These are phyloP conservation scores for Leptodontidium sp. DNA, from an alignment of 2,329 filamentous ascomycete species.

Conservation along the genomic window DNA sequence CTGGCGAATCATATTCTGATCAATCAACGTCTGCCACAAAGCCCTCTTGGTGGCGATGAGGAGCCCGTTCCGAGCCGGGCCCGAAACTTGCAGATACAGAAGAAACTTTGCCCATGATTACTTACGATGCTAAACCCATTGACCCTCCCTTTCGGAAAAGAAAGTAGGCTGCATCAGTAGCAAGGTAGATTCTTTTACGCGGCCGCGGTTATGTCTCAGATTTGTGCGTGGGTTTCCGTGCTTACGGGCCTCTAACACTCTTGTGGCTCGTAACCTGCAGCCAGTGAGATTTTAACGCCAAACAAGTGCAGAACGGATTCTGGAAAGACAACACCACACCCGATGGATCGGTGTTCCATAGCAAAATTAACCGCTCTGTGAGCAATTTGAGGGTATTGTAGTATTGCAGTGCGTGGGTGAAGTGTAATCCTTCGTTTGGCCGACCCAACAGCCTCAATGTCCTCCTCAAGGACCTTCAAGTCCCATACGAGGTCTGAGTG, in stretches of 20 bases:
- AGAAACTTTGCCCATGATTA: constrained; percentile 5
- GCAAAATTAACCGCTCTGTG: constrained; percentile 15
- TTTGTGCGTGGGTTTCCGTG: constrained; percentile 9
- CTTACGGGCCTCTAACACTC: constrained; percentile 13
- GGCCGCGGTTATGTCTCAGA: constrained; percentile 13
- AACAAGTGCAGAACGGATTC: background rate
- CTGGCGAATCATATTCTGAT: constrained; percentile 21
- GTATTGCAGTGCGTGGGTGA: background rate
- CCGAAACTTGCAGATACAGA: constrained; percentile 17
- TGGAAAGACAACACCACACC: constrained; percentile 8
- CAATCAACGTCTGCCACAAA: constrained; percentile 24
- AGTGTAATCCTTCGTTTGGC: background rate
- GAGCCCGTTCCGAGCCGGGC: constrained; percentile 14
- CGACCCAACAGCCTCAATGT: constrained; percentile 11
- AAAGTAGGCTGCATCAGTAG: background rate
- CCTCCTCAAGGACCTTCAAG: background rate
- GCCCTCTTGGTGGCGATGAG: constrained; percentile 13
- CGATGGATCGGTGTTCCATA: background rate
- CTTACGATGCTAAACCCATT: background rate
- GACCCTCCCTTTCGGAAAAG: background rate
- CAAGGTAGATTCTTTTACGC: background rate
- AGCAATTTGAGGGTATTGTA: constrained; percentile 2
- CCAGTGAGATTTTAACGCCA: constrained; percentile 19
- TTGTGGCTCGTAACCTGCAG: constrained; percentile 16
- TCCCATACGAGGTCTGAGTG: background rate